Evolutionary conservation across 345 rosid genomes (phyloP).

Genomic region (Eucalyptus regnans): DNA sequence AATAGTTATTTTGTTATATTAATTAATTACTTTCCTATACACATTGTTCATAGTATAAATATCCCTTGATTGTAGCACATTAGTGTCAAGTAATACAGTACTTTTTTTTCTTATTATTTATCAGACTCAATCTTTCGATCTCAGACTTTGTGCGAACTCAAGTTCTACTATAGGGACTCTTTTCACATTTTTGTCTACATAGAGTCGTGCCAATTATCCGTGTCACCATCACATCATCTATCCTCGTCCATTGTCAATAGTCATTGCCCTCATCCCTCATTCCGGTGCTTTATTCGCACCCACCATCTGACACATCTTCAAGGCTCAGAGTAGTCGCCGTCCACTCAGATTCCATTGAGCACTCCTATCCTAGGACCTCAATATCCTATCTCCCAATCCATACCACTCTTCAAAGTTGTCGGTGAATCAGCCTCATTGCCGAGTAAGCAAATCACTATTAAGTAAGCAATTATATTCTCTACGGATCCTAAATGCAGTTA

Average conservation of each 20-base stretch:
- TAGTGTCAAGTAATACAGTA: too few relatives aligned
- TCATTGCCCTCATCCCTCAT: not conserved
- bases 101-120: too few relatives aligned
- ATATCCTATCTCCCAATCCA: too few relatives aligned
- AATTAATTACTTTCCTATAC: too few relatives aligned
- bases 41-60: fast-evolving
- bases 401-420: too few relatives aligned
- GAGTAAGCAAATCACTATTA: too few relatives aligned
- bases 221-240: not conserved
- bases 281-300: not conserved
- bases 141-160: too few relatives aligned
- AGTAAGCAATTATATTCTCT: not conserved
- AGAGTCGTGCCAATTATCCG: not conserved
- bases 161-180: too few relatives aligned
- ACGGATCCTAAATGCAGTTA: not conserved
- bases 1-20: too few relatives aligned
- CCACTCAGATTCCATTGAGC: not conserved
- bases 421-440: not conserved
- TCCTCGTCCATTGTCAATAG: not conserved
- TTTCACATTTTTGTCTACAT: not conserved
- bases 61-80: too few relatives aligned
- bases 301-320: not conserved
- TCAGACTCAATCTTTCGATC: too few relatives aligned
- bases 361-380: not conserved
- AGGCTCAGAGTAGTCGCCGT: not conserved